A percentile compares a stretch with the other conserved stretches of the same genome.
Conservation (phyloP, 2,329 filamentous ascomycete species). For the Aspergillus tamarii region DNA sequence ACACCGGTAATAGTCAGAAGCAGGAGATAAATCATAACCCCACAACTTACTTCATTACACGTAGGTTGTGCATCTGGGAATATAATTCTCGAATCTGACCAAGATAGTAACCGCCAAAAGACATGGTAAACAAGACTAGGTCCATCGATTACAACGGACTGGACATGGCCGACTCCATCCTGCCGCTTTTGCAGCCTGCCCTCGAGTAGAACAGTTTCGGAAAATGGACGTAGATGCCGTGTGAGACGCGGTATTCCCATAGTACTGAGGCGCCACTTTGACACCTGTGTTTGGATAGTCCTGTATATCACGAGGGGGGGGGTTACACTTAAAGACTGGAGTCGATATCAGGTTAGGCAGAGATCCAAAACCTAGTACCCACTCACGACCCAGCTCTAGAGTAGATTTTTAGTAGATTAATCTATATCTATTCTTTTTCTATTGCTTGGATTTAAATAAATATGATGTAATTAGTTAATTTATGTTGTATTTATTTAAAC, state of each 20-base stretch:
- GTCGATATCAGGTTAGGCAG: too few relatives aligned
- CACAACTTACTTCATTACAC: conserved; percentile 65
- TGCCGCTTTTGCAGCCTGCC: conserved; percentile 4
- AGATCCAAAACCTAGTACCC: too few relatives aligned
- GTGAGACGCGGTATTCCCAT: conserved; percentile 43
- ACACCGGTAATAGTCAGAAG: conserved; percentile 59
- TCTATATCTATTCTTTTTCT: too few relatives aligned
- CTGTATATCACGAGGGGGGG: not conserved
- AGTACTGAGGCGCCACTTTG: not conserved
- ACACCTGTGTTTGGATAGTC: not conserved
- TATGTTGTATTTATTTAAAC: too few relatives aligned
- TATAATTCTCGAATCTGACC: conserved; percentile 43
- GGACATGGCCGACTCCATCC: conserved; percentile 18
- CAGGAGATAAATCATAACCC: conserved; percentile 66
- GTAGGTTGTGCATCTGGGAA: conserved; percentile 59
- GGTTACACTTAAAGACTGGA: not conserved
- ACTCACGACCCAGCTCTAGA: too few relatives aligned
- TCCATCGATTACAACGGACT: conserved; percentile 68
- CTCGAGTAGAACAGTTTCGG: conserved; percentile 29
- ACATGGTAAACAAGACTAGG: conserved; percentile 77
- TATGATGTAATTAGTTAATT: too few relatives aligned
- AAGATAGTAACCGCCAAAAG: conserved; percentile 59
- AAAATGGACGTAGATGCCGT: conserved; percentile 35
- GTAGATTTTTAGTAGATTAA: too few relatives aligned
- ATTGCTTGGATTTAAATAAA: too few relatives aligned